Base-by-base conservation (phyloP, 441 rosid species). In the Adansonia gregorii region DNA sequence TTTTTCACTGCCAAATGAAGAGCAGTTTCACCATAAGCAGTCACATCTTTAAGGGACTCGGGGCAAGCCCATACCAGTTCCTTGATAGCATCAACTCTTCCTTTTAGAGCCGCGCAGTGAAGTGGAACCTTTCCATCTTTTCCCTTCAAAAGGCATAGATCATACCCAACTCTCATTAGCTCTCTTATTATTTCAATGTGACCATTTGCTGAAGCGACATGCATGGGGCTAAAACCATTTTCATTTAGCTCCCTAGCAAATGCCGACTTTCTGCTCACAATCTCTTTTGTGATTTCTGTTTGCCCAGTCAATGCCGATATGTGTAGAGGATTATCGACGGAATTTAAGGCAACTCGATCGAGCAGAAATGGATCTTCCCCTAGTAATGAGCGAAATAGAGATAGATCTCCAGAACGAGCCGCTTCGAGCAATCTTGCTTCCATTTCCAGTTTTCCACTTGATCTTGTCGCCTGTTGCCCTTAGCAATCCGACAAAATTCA, bases 341-440 rank as follows among this genome's bases (percentile, higher is more conserved):
- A 56, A 12, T 76, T 12, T 14, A 72, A 52, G 31, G 80, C 20
- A 17, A 58, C 7, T 2, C 35, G 55, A 11, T 74, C 24, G 14
- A 87, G 84, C 41, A 74, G 15, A 0, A 77, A 61, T 6, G 85
- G 83, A 55, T 80, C 73, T 61, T 79, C 82, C 3, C 0, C 41
- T 0, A 82, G 78, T 8, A 79, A 45, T 54, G 69, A 69, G 55
- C 27, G 79, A 61, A 82, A 71, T 15, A 41, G 10, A 8, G 68
- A 49, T 7, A 66, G 27, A 41, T 82, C 49, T 72, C 86, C 85
- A 5, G 61, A 41, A 54, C 54, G 77, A 81, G 81, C 76, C 19
- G 83, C 79, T 72, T 75, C 81, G 11, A 71, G 6, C 72, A 81
- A 71, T 66, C 73, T 78, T 31, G 17, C 31, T 10, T 83, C 82